Conservation (phyloP, 225 moss, liverwort and hornwort species). For the Antitrichia curtipendula region DNA sequence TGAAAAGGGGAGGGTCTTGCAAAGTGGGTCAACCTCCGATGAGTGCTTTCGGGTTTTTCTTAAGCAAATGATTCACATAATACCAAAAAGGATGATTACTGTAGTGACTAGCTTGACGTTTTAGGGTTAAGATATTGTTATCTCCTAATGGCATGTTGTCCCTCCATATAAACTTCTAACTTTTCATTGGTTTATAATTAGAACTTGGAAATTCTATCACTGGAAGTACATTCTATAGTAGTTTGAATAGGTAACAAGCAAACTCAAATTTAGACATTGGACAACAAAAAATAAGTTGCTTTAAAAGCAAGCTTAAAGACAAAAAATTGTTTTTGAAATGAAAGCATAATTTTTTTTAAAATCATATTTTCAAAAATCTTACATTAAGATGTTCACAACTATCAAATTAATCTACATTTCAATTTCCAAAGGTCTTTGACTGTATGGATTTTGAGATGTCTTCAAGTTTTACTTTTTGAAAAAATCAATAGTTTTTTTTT, state of each 20-base stretch:
- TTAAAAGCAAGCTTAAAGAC: background rate
- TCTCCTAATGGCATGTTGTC: too few relatives aligned
- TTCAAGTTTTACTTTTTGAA: background rate
- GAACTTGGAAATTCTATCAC: background rate
- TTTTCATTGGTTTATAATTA: background rate
- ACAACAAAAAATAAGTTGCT: background rate
- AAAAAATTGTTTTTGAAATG: too few relatives aligned
- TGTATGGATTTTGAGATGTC: fast-evolving
- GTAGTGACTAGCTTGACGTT: too few relatives aligned
- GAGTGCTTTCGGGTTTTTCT: too few relatives aligned
- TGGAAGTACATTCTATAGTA: background rate
- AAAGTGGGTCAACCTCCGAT: too few relatives aligned
- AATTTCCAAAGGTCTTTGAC: too few relatives aligned
- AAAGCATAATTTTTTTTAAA: background rate
- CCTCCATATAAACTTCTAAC: too few relatives aligned
- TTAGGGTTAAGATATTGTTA: too few relatives aligned
- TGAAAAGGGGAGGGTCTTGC: too few relatives aligned
- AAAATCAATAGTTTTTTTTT: background rate
- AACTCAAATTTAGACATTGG: background rate
- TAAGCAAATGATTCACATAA: too few relatives aligned
- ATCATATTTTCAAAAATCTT: too few relatives aligned
- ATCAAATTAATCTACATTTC: fast-evolving
- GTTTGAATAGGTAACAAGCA: background rate
- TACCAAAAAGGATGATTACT: too few relatives aligned
- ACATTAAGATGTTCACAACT: background rate